Evolutionary conservation across 495 filamentous ascomycete species (phyloP), one percentile per base, ranked within the genome.

Genomic region (Penicillium riverlandense): DNA sequence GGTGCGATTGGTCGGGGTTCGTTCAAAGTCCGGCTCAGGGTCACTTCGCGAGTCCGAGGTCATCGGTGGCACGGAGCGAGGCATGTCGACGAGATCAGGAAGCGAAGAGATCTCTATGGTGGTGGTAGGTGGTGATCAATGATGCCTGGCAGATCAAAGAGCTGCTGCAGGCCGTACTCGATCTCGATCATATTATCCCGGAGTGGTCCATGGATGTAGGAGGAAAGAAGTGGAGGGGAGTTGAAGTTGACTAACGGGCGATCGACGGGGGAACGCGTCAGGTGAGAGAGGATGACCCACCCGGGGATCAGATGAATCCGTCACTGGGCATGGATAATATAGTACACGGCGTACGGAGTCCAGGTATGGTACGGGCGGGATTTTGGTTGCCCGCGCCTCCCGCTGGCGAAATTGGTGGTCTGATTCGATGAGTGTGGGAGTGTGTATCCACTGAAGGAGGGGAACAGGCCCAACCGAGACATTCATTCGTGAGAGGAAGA

Each of bases 41-140:
- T 62, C 61, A 12, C 40, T 44, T 36, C 45, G 47, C 11, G 53
- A 52, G 32, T 41, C 29, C 29, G 39, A 22, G 4, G 4, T 22
- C 22, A 42, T 12, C 41, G 35, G 29, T 41, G 58, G 58, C 31
- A 61, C 49, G 3, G 61, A 64, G 33, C 55, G 58, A 45, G 61
- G 58, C 61, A 64, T 64, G 30, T 47, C 40, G 55, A 35, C 44
- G 41, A 27, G 7, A 4, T 22, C 22, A 13, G 31, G 52, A 41
- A 50, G 44, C 44, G 14, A 28, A 38, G 45, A 53, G 14, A 37
- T 46, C 44, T 45, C 41, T 40, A 13, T 22, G 22, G 39, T 28
- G 37, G 36, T 35, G 37, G 32, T 33, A 14, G 39, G 9, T 12
- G 47, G 33, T 40, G 40, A 35, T 41, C 32, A 43, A 38, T 10